Conservation (phyloP, 441 rosid species). For the Omphalea diandra region DNA sequence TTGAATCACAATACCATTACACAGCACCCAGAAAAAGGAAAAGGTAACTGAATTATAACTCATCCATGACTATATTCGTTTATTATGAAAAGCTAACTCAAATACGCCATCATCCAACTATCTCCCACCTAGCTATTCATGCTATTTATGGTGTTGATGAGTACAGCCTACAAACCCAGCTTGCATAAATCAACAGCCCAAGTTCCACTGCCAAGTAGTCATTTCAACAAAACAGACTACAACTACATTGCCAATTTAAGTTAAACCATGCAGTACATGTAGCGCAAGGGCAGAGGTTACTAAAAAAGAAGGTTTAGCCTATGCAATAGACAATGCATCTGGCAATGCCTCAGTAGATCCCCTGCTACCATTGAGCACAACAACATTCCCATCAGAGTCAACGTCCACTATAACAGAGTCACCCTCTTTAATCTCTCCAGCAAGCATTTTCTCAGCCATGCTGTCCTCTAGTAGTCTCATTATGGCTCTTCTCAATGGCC, state of each 20-base stretch:
- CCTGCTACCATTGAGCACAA: slow-evolving; percentile 78
- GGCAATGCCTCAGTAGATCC: slow-evolving; percentile 60
- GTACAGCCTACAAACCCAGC: slow-evolving; percentile 23
- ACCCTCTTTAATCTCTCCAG: slow-evolving; percentile 91
- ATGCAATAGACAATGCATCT: slow-evolving; percentile 55
- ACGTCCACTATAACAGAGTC: slow-evolving; percentile 95
- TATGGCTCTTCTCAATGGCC: slow-evolving; percentile 95
- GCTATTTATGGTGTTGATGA: slow-evolving; percentile 14
- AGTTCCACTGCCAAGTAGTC: slow-evolving; percentile 26
- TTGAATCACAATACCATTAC: slow-evolving; percentile 10
- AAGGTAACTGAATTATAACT: background rate
- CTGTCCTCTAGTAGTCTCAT: slow-evolving; percentile 96
- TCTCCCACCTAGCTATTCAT: slow-evolving; percentile 20
- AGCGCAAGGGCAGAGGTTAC: slow-evolving; percentile 16
- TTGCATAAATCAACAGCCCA: slow-evolving; percentile 18
- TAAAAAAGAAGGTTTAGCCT: slow-evolving; percentile 23
- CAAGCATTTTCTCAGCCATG: slow-evolving; percentile 99
- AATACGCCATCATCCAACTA: slow-evolving; percentile 11
- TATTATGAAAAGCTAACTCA: slow-evolving; percentile 13
- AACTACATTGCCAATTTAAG: slow-evolving; percentile 22
- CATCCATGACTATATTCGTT: slow-evolving; percentile 1
- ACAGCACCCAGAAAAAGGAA: background rate
- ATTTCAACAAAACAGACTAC: slow-evolving; percentile 31
- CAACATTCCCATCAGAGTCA: slow-evolving; percentile 74
- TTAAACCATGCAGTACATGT: slow-evolving; percentile 29